Evolutionary conservation across 805 yeast species (phyloP).

Genomic region (Cyberlindnera petersonii): DNA sequence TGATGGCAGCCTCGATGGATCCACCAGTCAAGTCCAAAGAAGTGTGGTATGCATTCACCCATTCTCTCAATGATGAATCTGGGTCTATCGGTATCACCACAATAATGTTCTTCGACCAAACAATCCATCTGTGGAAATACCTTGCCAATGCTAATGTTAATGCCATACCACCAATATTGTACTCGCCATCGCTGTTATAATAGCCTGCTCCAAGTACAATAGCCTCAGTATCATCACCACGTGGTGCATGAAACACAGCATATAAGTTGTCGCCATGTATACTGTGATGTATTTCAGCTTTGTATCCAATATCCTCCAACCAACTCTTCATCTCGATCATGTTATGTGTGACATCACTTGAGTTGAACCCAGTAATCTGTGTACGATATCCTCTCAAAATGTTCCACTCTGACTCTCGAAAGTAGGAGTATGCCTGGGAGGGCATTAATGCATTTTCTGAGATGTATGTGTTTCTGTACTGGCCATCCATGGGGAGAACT

Average conservation of each 20-base stretch:
- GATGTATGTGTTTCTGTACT: conserved; percentile 76
- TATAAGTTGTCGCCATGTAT: conserved; percentile 51
- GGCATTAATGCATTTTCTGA: conserved; percentile 97
- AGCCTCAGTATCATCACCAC: conserved; percentile 96
- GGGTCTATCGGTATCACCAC: conserved; percentile 78
- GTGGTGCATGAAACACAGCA: conserved; percentile 84
- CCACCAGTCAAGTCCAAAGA: conserved; percentile 87
- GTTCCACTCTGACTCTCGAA: conserved; percentile 94
- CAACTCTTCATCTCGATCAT: conserved; percentile 43
- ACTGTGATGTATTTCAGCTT: conserved; percentile 43
- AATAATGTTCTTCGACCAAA: conserved; percentile 94
- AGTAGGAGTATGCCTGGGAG: conserved; percentile 88
- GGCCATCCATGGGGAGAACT: conserved; percentile 74
- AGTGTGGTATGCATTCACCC: conserved; percentile 95
- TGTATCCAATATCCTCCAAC: conserved; percentile 71
- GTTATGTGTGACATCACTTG: conserved; percentile 36
- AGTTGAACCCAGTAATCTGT: conserved; percentile 35
- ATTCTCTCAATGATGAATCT: conserved; percentile 62
- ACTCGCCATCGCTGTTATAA: conserved; percentile 58
- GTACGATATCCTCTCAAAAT: conserved; percentile 75
- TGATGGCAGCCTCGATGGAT: conserved; percentile 84
- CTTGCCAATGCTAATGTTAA: conserved; percentile 68
- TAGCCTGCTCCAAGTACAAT: conserved; percentile 90
- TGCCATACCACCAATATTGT: conserved; percentile 79
- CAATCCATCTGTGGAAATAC: conserved; percentile 78